Percentiles rank a stretch among this genome's conserved stretches.
These are phyloP conservation scores for Withania somnifera DNA, from an alignment of 305 asterid species.

Conservation along the genomic window DNA sequence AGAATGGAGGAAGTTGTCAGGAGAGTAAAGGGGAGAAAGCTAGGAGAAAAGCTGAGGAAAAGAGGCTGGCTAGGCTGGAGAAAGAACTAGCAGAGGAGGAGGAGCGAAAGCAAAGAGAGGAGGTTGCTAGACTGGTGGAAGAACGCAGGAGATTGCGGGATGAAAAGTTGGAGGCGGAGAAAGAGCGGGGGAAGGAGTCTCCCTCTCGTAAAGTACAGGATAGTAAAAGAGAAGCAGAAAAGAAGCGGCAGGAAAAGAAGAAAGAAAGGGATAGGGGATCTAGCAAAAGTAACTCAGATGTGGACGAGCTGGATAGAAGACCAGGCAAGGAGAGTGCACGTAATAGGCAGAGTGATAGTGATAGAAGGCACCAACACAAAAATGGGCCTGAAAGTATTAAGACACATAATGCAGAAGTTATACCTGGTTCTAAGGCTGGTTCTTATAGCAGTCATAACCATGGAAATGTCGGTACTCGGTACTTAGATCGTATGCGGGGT, in stretches of 20 bases:
- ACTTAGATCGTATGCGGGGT: conserved; percentile 91
- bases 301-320: conserved; percentile 74
- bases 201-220: conserved; percentile 49
- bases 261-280: conserved; percentile 78
- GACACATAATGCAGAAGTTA: conserved; percentile 41
- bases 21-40: conserved; percentile 94
- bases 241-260: conserved; percentile 61
- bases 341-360: conserved; percentile 48
- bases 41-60: conserved; percentile 92
- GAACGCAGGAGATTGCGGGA: conserved; percentile 79
- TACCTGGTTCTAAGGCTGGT: conserved; percentile 49
- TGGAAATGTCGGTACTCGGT: conserved; percentile 66
- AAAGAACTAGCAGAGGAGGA: conserved; percentile 89
- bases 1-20: conserved; percentile 58
- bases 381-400: conserved; percentile 39
- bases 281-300: conserved; percentile 90
- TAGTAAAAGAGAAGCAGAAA: conserved; percentile 58
- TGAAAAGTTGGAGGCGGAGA: conserved; percentile 67
- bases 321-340: conserved; percentile 47
- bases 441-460: conserved; percentile 36
- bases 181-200: conserved; percentile 53
- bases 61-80: conserved; percentile 87
- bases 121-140: conserved; percentile 91
- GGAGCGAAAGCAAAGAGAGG: conserved; percentile 96
- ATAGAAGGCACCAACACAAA: conserved; percentile 44